These are phyloP conservation scores for Arthroderma uncinatum DNA, from an alignment of 2,329 filamentous ascomycete genomes.

Conservation along the genomic window DNA sequence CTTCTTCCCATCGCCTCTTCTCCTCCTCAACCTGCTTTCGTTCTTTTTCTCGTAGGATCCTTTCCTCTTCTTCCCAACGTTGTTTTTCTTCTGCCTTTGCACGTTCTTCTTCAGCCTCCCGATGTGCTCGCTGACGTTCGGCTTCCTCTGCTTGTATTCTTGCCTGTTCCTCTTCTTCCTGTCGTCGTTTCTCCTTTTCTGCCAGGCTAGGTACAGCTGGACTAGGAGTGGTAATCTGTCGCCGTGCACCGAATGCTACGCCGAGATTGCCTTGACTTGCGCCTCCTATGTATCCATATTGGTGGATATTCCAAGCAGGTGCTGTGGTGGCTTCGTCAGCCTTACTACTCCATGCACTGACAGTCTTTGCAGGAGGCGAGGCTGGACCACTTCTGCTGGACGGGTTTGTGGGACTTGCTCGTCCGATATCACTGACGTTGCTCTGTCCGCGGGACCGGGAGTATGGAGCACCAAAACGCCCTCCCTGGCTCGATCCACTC, in stretches of 20 bases:
- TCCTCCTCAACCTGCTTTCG: slow-evolving; percentile 36
- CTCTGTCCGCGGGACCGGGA: slow-evolving; percentile 39
- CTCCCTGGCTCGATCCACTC: slow-evolving; percentile 49
- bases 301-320: slow-evolving; percentile 95
- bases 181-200: slow-evolving; percentile 65
- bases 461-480: slow-evolving; percentile 33
- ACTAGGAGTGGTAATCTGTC: slow-evolving; percentile 78
- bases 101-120: slow-evolving; percentile 41
- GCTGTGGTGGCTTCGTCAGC: slow-evolving; percentile 67
- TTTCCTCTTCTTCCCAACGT: slow-evolving; percentile 38
- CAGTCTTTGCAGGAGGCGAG: slow-evolving; percentile 37
- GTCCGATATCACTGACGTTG: slow-evolving; percentile 44
- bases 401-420: slow-evolving; percentile 53
- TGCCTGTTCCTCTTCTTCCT: slow-evolving; percentile 46
- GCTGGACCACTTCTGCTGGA: slow-evolving; percentile 35
- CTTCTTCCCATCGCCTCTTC: slow-evolving; percentile 40
- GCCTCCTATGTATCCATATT: slow-evolving; percentile 97
- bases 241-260: slow-evolving; percentile 77
- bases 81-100: slow-evolving; percentile 38
- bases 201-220: slow-evolving; percentile 69
- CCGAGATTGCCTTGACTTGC: slow-evolving; percentile 93
- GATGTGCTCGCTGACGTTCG: slow-evolving; percentile 38
- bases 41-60: slow-evolving; percentile 41
- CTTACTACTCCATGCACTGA: slow-evolving; percentile 85
- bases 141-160: slow-evolving; percentile 43